Base-by-base conservation (phyloP, 78 protist species). In the Chrysochromulina parva region DNA sequence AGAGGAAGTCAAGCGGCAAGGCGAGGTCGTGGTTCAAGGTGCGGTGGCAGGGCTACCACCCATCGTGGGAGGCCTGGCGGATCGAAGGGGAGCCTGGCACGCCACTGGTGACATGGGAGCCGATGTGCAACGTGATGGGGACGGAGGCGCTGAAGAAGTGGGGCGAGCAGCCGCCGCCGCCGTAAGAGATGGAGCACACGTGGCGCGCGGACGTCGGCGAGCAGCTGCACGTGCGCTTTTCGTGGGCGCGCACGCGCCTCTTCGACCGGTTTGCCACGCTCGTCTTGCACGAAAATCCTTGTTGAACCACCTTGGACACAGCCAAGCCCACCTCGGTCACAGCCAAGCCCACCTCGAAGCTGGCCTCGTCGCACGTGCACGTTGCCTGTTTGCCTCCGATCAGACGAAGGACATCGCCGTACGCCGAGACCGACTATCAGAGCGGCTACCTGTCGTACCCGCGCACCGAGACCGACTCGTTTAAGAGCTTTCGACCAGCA, bases 381-480 rank as follows among this genome's bases (percentile, higher is more conserved):
- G 93, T n/a, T n/a, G n/a, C n/a, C n/a, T n/a, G n/a, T n/a, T 99
- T 5, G 24, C 93, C 55, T 92, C 98, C 48, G 93, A 88, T 50
- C n/a, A 73, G 14, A 67, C 90, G 66, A 93, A 90, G 92, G 48
- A 87, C 57, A 11, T 96, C n/a, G n/a, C n/a, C n/a, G n/a, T n/a
- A n/a, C 3, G 99, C 99, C 16, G 99, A 98, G 92, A 92, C 86
- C 48, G 93, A 97, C 65, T 98, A 98, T 91, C 94, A 92, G 60
- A 55, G 90, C 59, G 99, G 99, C 3, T 87, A 90, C 67, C 88
- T 98, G 53, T 93, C 97, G 55, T 98, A 98, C 85, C 99, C 99
- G 0, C 95, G 99, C 62, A 99, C 99, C 7, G 99, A 99, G n/a
- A 99, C 99, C 24, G 97, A 97, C 90, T 1, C 47, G 11, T 98